A percentile compares a stretch with the other conserved stretches of the same genome.
Conservation (phyloP, 2,329 filamentous ascomycete genomes). For the Sarocladium kiliense region DNA sequence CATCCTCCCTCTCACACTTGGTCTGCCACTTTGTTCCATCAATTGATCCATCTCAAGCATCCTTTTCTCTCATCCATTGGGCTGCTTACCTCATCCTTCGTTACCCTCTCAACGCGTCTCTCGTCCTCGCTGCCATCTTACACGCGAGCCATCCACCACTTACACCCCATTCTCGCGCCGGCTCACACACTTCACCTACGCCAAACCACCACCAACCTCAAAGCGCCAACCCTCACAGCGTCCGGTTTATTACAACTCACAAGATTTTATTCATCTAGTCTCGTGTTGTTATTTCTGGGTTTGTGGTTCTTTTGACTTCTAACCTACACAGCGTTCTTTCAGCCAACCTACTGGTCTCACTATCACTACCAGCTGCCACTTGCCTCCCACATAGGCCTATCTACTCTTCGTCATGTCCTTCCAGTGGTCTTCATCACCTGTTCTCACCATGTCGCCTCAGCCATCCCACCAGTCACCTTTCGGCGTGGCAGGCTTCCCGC, state of each 20-base stretch:
- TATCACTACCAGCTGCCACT: not conserved
- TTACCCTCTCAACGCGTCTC: constrained; percentile 7
- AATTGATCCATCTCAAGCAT: constrained; percentile 3
- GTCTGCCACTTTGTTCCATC: constrained; percentile 1
- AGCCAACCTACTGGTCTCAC: not conserved
- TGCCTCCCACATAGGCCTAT: constrained; percentile 12
- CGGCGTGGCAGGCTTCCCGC: constrained; percentile 24
- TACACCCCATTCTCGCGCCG: constrained; percentile 7
- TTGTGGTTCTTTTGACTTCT: constrained; percentile 4
- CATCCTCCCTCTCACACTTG: constrained; percentile 10
- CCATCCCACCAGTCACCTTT: constrained; percentile 27
- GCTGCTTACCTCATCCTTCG: not conserved
- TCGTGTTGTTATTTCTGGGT: not conserved
- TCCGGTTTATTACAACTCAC: not conserved
- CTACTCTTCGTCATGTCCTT: constrained; percentile 27
- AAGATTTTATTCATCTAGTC: not conserved
- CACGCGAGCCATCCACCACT: constrained; percentile 10
- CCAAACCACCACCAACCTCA: not conserved
- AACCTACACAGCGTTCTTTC: constrained; percentile 1
- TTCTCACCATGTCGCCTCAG: constrained; percentile 34
- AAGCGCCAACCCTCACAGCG: not conserved
- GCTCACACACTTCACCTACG: constrained; percentile 9
- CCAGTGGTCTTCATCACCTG: constrained; percentile 38
- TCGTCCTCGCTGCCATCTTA: not conserved
- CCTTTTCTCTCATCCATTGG: not conserved